Evolutionary conservation across 2,329 filamentous ascomycete genomes (phyloP), one percentile per base, ranked within the genome.

Genomic region (Zelopaecilomyces penicillatus): DNA sequence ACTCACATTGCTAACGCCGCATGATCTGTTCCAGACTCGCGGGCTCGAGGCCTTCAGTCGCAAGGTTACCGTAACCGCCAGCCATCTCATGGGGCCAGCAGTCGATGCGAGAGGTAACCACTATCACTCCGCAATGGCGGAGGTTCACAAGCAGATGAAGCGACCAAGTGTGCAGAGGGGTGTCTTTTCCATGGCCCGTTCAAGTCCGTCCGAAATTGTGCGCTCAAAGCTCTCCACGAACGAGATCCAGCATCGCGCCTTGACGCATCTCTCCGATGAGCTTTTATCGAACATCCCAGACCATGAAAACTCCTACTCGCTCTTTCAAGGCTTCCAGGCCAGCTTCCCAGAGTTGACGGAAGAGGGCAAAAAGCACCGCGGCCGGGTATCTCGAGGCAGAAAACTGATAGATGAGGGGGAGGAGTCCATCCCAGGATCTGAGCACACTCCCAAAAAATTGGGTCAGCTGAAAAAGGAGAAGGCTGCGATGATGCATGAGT

Each of bases 301-400:
- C 49, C 78, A 84, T 60, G 82, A 83, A 26, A 94, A 87, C 65
- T 73, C 82, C 11, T 98, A 95, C 68, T 96, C 90, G 35, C 74
- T 98, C 37, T 97, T 98, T 64, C 87, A 98, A 65, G 93, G 93
- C 53, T 98, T 98, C 65, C 83, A 95, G 67, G 93, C 91, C 39
- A 90, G 82, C 51, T 74, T 95, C 50, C 90, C 90, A 3, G 78
- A 82, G 51, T 65, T 78, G 51, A 73, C 72, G 5, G 85, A 93
- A 11, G 78, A 83, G 50, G 78, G 77, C 53, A 82, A 83, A 61
- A 86, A 83, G 62, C 78, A 80, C 54, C 78, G 82, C 42, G 78
- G 86, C 54, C 80, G 81, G 49, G 76, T 80, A 36, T 87, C 87
- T 6, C 79, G 86, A 52, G 83, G 83, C 2, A 80, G 88, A 58